Base-by-base conservation (phyloP, 495 filamentous ascomycete genomes). In the Penicillium turbatum region DNA sequence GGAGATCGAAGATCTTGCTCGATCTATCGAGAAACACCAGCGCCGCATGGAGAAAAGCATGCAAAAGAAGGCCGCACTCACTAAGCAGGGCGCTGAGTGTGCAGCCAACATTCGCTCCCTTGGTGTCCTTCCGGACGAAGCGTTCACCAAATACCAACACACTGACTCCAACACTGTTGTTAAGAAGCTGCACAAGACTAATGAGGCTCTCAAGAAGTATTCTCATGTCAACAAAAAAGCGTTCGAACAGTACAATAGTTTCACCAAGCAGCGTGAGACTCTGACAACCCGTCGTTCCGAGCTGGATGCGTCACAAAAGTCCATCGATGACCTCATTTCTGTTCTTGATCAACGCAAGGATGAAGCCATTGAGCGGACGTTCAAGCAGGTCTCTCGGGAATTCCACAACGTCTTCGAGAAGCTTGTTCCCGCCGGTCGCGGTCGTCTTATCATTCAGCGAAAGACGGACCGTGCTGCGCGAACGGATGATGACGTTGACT, bases 181-280 rank as follows among this genome's bases (percentile, higher is more conserved):
- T n/a, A 85, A 86, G 60, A 86, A 86, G 19, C 82, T 98, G 7
- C 87, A 93, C 70, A 96, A 93, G 67, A 89, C 92, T 68, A 96
- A 96, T 62, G 90, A 96, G 53, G 82, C 86, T 0, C 78, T 99
- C 38, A 97, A 97, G 72, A 96, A 97, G 65, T 97, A 92, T 75
- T 87, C 87, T 31, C 89, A 96, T 62, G 90, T 99, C 65, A 99
- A 99, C 80, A 99, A 97, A 74, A 99, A 99, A 69, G 93, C 93
- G 0, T 95, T 97, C 57, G 95, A 99, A 69, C 93, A 99, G 69
- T 97, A 97, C 78, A 92, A 90, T 72, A 95, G 84, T 70, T 97
- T 97, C 71, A 97, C 92, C 16, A 87, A 84, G 50, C 90, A 97
- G 67, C 86, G 92, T 5, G 89, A 95, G 42, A 84, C 82, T 4